Conservation (phyloP, 2,329 filamentous ascomycete species). For the Colletotrichum scovillei region DNA sequence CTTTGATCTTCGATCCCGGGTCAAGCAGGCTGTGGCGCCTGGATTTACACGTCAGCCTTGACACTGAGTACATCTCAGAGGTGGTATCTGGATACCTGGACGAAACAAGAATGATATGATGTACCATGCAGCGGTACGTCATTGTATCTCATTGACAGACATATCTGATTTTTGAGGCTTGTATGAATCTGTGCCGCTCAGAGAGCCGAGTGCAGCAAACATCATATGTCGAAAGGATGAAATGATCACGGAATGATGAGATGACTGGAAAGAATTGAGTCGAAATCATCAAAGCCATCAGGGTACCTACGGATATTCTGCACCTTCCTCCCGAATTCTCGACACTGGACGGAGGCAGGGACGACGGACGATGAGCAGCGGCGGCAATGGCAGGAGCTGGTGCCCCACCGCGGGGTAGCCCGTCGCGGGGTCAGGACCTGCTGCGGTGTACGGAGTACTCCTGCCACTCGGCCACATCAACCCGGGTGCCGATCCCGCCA, state of each 20-base stretch:
- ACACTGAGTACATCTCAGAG: no score
- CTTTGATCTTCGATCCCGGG: not conserved
- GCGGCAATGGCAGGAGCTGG: not conserved
- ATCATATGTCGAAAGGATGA: not conserved
- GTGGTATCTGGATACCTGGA: no score
- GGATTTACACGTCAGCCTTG: no score
- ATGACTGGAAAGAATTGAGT: no score
- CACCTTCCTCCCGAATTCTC: not conserved
- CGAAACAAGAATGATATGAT: rapidly evolving
- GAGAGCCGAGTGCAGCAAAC: no score
- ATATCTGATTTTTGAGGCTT: no score
- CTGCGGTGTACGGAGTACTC: not conserved
- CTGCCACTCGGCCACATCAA: conserved; percentile 5
- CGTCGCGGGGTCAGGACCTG: conserved; percentile 8
- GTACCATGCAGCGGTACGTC: no score
- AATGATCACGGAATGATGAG: not conserved
- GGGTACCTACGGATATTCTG: not conserved
- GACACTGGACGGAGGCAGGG: no score
- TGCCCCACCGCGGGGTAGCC: conserved; percentile 30
- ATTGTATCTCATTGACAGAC: no score
- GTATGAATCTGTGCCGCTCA: no score
- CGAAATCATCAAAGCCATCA: no score
- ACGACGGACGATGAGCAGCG: not conserved
- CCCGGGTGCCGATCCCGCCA: not conserved
- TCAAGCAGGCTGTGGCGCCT: not conserved